These are phyloP conservation scores for Suillus luteus DNA, from an alignment of 768 basidiomycete genomes.

Conservation along the genomic window DNA sequence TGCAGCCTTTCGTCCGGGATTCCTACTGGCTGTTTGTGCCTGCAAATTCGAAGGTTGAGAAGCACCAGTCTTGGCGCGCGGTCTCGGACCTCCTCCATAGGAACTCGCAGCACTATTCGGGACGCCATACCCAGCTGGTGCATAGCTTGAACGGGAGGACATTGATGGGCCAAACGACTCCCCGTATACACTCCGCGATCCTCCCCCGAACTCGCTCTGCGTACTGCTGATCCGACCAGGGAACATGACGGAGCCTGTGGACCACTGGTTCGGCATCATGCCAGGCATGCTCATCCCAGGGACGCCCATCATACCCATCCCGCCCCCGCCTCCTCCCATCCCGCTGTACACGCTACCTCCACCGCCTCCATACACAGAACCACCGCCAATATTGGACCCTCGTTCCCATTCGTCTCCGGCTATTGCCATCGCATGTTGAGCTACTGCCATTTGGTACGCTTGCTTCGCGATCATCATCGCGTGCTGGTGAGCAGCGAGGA, in stretches of 20 bases:
- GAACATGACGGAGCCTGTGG: conserved; percentile 50
- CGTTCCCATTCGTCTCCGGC: conserved; percentile 95
- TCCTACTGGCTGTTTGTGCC: conserved; percentile 19
- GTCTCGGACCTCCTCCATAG: conserved; percentile 27
- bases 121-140: conserved; percentile 8
- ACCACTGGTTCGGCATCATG: conserved; percentile 42
- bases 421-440: conserved; percentile 85
- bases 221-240: conserved; percentile 50
- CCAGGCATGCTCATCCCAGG: conserved; percentile 39
- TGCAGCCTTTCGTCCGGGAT: conserved; percentile 35
- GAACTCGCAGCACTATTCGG: conserved; percentile 22
- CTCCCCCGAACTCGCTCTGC: conserved; percentile 67
- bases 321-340: conserved; percentile 32
- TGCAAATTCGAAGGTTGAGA: conserved; percentile 24
- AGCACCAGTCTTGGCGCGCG: conserved; percentile 37
- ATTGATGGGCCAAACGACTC: conserved; percentile 53
- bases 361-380: conserved; percentile 38
- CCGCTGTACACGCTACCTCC: conserved; percentile 53
- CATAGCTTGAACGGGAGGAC: conserved; percentile 19
- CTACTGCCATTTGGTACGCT: conserved; percentile 87
- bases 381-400: conserved; percentile 52
- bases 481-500: conserved; percentile 79
- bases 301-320: conserved; percentile 46
- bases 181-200: conserved; percentile 70
- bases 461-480: conserved; percentile 88